These are phyloP conservation scores for Quercus lobata DNA, from an alignment of 331 rosid species.

Conservation along the genomic window DNA sequence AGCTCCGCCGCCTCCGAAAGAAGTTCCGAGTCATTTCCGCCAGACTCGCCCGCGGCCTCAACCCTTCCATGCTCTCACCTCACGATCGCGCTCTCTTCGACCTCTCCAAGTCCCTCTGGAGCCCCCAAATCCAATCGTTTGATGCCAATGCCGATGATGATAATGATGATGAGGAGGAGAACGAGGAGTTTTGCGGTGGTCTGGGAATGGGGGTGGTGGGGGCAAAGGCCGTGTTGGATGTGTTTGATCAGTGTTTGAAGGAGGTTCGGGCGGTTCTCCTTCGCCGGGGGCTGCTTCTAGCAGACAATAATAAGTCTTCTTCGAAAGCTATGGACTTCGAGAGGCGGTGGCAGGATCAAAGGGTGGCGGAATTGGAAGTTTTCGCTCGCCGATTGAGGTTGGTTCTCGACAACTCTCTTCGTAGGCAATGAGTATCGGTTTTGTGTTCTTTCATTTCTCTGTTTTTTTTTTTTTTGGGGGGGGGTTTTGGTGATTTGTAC, in stretches of 20 bases:
- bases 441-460: background rate
- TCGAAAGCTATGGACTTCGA: conserved; percentile 2
- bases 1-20: conserved; percentile 34
- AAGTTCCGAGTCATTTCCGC: conserved; percentile 23
- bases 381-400: conserved; percentile 26
- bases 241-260: conserved; percentile 29
- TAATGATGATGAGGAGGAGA: background rate
- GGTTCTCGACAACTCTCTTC: conserved; percentile 21
- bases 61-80: conserved; percentile 13
- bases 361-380: conserved; percentile 23
- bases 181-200: background rate
- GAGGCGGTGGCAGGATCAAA: conserved; percentile 28
- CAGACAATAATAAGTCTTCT: background rate
- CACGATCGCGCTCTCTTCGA: conserved; percentile 26
- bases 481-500: background rate
- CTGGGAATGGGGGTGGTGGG: conserved; percentile 4
- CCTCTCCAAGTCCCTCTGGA: conserved; percentile 34
- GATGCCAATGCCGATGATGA: background rate
- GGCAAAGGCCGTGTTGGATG: conserved; percentile 24
- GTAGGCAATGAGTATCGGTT: background rate
- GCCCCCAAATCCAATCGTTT: conserved; percentile 8
- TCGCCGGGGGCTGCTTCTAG: background rate
- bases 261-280: conserved; percentile 10
- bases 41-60: conserved; percentile 18
- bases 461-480: background rate